A percentile compares a stretch with the other conserved stretches of the same genome.
These are phyloP conservation scores for Flaveria robusta DNA, from an alignment of 129 eudicot species.

Conservation along the genomic window DNA sequence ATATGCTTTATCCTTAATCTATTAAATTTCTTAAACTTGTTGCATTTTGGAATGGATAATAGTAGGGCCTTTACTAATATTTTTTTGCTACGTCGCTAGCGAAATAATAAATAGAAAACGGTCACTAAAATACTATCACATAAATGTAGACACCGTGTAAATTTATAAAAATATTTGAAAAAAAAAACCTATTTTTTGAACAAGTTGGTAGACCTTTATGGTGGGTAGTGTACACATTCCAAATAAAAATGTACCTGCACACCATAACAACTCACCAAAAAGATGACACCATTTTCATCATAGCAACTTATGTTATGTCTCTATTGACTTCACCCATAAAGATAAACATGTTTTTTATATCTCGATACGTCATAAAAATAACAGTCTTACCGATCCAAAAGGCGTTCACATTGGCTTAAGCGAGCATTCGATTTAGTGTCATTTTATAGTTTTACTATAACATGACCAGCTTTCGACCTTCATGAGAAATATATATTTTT, in stretches of 20 bases:
- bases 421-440: no score
- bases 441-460: no score
- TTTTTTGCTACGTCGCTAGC: background rate
- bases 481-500: no score
- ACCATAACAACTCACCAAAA: slow-evolving; percentile 42
- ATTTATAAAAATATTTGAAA: background rate
- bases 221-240: slow-evolving; percentile 28
- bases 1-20: background rate
- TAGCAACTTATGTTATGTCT: slow-evolving; percentile 30
- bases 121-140: background rate
- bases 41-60: background rate
- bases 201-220: slow-evolving; percentile 38
- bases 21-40: background rate
- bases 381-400: no score
- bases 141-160: background rate
- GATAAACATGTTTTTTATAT: no score
- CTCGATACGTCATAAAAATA: no score
- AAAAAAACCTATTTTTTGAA: background rate
- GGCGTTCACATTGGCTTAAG: no score
- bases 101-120: no score
- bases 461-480: no score
- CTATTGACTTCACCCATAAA: slow-evolving; percentile 22
- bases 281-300: slow-evolving; percentile 34
- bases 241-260: slow-evolving; percentile 36
- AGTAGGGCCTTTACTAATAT: background rate